Percentiles rank a stretch among this genome's conserved stretches.
Evolutionary conservation across 176 grass and related monocot genomes (phyloP).

Genomic region (Carex littledalei): DNA sequence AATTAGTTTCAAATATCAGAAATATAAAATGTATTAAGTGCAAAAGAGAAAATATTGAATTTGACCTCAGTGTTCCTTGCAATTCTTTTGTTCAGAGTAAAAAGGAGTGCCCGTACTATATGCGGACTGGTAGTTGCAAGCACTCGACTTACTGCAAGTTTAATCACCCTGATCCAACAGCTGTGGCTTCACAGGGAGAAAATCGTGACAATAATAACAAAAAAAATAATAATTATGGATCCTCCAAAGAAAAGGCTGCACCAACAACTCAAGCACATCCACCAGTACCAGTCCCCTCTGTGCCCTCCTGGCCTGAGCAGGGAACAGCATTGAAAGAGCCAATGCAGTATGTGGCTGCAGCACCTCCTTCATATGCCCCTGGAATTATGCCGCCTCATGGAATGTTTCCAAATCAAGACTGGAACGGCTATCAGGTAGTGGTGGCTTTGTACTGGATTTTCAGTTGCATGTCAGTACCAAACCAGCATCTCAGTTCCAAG

Average conservation of each 20-base stretch:
- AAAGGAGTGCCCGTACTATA: constrained; percentile 88
- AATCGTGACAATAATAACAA: constrained; percentile 23
- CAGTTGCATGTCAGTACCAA: background rate
- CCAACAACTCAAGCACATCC: constrained; percentile 31
- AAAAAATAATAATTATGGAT: constrained; percentile 20
- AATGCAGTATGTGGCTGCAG: constrained; percentile 52
- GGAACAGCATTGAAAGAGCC: constrained; percentile 40
- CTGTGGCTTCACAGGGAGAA: constrained; percentile 32
- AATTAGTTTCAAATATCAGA: background rate
- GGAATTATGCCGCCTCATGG: constrained; percentile 63
- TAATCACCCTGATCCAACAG: constrained; percentile 88
- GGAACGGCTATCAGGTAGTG: constrained; percentile 68
- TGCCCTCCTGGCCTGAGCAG: constrained; percentile 41
- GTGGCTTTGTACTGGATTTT: background rate
- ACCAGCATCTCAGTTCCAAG: background rate
- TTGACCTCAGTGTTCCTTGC: background rate
- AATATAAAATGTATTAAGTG: background rate
- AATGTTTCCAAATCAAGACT: constrained; percentile 54
- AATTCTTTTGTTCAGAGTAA: constrained; percentile 44
- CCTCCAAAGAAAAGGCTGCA: constrained; percentile 38
- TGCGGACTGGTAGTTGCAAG: constrained; percentile 92
- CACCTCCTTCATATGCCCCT: constrained; percentile 44
- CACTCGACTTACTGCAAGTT: constrained; percentile 74
- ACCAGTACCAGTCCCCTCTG: background rate
- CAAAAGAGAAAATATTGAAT: background rate